These are phyloP conservation scores for Cercospora nicotianae DNA, from an alignment of 2,329 filamentous ascomycete species.

Conservation along the genomic window DNA sequence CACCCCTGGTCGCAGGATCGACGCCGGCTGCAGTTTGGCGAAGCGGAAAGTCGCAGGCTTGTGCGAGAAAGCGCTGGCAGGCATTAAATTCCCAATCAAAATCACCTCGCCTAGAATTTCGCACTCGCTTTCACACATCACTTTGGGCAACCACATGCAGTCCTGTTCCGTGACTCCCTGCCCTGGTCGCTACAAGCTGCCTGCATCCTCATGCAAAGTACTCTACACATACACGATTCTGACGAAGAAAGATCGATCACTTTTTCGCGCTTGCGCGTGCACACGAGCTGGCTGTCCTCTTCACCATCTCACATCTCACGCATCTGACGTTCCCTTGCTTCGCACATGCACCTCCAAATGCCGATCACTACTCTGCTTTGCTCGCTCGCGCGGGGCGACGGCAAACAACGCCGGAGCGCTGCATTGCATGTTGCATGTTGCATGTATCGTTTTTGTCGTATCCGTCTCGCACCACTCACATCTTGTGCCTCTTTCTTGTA, in stretches of 20 bases:
- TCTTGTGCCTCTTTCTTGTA: too few species aligned
- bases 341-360: background rate
- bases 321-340: background rate
- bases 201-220: background rate
- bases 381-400: background rate
- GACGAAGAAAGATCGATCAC: background rate
- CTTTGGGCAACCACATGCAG: background rate
- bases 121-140: background rate
- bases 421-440: too few species aligned
- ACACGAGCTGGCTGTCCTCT: background rate
- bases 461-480: too few species aligned
- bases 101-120: background rate
- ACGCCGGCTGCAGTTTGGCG: background rate
- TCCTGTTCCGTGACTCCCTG: background rate
- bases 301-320: background rate
- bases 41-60: background rate
- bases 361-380: background rate
- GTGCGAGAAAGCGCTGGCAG: background rate
- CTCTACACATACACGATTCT: background rate
- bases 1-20: background rate
- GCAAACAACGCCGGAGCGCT: background rate
- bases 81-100: background rate
- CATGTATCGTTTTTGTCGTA: background rate
- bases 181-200: background rate
- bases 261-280: background rate